These are phyloP conservation scores for Rhodotorula paludigena DNA, from an alignment of 768 basidiomycete species.

Conservation along the genomic window DNA sequence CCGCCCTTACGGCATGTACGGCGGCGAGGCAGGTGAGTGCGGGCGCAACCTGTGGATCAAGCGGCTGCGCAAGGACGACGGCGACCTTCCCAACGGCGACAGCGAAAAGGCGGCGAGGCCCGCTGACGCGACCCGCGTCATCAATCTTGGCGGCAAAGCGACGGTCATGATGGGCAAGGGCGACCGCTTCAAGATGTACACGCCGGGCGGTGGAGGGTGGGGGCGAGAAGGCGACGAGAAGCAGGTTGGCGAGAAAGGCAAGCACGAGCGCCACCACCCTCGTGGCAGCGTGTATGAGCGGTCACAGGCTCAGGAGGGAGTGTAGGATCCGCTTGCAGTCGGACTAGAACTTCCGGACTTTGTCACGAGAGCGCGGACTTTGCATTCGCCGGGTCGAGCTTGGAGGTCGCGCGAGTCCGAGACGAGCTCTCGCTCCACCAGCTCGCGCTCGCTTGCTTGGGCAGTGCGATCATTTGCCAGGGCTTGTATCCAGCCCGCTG, in stretches of 20 bases:
- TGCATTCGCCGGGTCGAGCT: background rate
- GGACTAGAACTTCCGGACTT: background rate
- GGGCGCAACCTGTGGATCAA: constrained; percentile 80
- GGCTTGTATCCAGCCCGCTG: background rate
- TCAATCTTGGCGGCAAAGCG: constrained; percentile 83
- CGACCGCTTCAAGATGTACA: constrained; percentile 73
- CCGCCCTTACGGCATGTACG: constrained; percentile 78
- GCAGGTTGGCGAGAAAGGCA: background rate
- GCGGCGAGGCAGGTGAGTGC: constrained; percentile 64
- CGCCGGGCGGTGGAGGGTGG: constrained; percentile 90
- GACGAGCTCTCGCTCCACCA: background rate
- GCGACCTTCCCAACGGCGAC: constrained; percentile 53
- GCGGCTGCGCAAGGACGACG: constrained; percentile 45
- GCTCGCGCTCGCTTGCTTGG: constrained; percentile 1
- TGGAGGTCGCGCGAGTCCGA: background rate
- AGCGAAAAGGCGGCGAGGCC: background rate
- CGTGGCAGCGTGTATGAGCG: constrained; percentile 14
- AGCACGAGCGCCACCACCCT: background rate
- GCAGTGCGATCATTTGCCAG: background rate
- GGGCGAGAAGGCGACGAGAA: constrained; percentile 49
- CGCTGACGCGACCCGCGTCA: constrained; percentile 52
- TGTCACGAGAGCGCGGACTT: background rate
- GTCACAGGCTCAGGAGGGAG: constrained; percentile 17
- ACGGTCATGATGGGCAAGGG: constrained; percentile 84
- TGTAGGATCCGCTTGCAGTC: background rate